phyloP scores from a whole-genome alignment of 345 rosid genomes.

The Tarenaya hassleriana region DNA sequence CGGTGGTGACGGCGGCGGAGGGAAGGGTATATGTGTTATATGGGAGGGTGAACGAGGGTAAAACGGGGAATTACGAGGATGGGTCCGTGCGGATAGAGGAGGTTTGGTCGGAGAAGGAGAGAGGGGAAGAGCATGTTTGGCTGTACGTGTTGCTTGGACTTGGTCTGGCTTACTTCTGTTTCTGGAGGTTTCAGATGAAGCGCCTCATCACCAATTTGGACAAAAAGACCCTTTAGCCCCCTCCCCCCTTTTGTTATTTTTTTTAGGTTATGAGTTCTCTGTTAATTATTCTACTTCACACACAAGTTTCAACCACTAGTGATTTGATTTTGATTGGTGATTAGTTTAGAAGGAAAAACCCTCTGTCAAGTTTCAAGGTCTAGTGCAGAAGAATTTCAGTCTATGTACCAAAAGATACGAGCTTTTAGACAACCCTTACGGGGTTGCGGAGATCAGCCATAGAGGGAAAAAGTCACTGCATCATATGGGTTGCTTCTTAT shows the following conservation, averaged over 20 bases:
- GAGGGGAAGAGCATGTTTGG: constrained; percentile 53
- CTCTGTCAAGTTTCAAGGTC: too few relatives aligned
- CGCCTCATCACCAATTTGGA: constrained; percentile 50
- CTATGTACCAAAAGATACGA: too few relatives aligned
- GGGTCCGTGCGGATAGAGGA: constrained; percentile 56
- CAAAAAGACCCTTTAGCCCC: constrained; percentile 35
- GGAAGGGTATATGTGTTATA: constrained; percentile 68
- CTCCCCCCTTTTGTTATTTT: neutral
- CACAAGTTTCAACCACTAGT: neutral
- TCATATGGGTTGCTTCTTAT: neutral
- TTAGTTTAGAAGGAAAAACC: too few relatives aligned
- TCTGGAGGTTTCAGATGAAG: constrained; percentile 80
- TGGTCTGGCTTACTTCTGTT: constrained; percentile 66
- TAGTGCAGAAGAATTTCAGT: too few relatives aligned
- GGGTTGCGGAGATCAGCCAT: too few relatives aligned
- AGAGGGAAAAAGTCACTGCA: neutral
- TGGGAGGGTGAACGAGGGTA: constrained; percentile 55
- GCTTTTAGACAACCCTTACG: too few relatives aligned
- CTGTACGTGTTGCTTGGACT: constrained; percentile 53
- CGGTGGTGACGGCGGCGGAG: constrained; percentile 53
- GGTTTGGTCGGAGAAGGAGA: constrained; percentile 47
- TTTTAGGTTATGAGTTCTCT: neutral
- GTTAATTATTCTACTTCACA: neutral
- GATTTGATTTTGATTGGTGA: neutral
- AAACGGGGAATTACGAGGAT: constrained; percentile 27